Base-by-base conservation (phyloP, 371 early-diverging fungal species). In the Mucor indicus region DNA sequence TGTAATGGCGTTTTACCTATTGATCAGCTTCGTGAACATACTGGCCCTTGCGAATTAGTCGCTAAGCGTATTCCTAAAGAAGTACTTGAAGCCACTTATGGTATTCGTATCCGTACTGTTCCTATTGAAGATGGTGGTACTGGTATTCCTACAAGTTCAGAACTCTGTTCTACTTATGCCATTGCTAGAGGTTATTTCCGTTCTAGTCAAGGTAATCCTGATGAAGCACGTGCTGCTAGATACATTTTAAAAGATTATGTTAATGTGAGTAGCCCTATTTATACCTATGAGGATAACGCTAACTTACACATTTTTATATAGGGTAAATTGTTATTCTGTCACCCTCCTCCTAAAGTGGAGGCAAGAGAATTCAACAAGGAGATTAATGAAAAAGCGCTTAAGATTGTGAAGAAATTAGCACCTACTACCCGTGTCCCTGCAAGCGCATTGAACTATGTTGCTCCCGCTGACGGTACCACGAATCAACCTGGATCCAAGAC, bases 1-100 rank as follows among this genome's bases (percentile, higher is more conserved):
- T 86, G 94, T 65, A 96, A 98, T 61, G 99, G 99, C 64, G 93
- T 99, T 29, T 75, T 99, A 51, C 99, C 99, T 38, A 94, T 99
- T 54, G 99, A 99, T 81, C 98, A 99, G 59, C 73, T 98, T 48
- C 87, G 96, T 43, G 99, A 99, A 72, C 87, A 86, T 55, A 84
- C 91, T 0, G 96, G 92, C 9, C 97, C 98, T 3, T 77, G 83
- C n/a, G 81, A 69, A 5, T 69, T 98, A 33, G 83, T 98, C 8
- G 85, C 88, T 8, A 74, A 82, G 54, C 74, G 96, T 40, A 85
- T 98, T 42, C 98, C 98, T n/a, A 85, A 89, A 65, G 67, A 69
- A 42, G 87, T 91, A 4, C 69, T 98, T n/a, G 94, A 95, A 67
- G 82, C 87, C 7, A 85, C 87, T 22, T 98, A 98, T 63, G 96